Conservation (phyloP, 2,329 filamentous ascomycete genomes). For the Chrysoporthe deuterocubensis region DNA sequence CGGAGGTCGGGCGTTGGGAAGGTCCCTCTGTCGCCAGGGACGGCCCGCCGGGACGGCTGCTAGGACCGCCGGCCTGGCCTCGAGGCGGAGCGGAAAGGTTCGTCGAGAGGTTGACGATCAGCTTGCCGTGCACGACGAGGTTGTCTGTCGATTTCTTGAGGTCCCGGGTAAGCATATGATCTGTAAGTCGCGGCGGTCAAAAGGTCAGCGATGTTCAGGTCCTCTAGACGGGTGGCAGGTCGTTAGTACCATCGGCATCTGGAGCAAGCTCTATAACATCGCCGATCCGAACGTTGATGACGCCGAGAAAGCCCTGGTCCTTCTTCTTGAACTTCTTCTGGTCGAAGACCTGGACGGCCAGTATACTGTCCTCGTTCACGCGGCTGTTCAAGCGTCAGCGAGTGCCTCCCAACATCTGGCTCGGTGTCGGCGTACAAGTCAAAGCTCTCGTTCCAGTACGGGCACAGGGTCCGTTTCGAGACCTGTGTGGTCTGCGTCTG, state of each 20-base stretch:
- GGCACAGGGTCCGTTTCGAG: conserved; percentile 96
- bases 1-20: conserved; percentile 57
- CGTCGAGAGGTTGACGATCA: conserved; percentile 95
- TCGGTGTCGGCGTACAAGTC: conserved; percentile 73
- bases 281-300: conserved; percentile 95
- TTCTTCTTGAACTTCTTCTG: conserved; percentile 99
- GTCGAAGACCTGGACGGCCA: conserved; percentile 98
- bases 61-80: conserved; percentile 47
- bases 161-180: conserved; percentile 98
- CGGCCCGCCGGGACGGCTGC: conserved; percentile 48
- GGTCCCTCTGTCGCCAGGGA: conserved; percentile 47
- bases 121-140: conserved; percentile 94
- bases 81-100: conserved; percentile 77
- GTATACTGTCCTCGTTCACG: conserved; percentile 92
- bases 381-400: conserved; percentile 59
- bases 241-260: conserved; percentile 78
- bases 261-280: conserved; percentile 90
- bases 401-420: conserved; percentile 20
- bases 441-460: conserved; percentile 99
- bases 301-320: conserved; percentile 97
- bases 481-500: conserved; percentile 98
- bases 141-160: conserved; percentile 98
- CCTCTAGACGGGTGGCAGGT: conserved; percentile 28
- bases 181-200: conserved; percentile 52
- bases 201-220: conserved; percentile 37